Percentiles rank a stretch among this genome's conserved stretches.
These are phyloP conservation scores for Jamesozyma hellenica DNA, from an alignment of 805 yeast genomes.

Conservation along the genomic window DNA sequence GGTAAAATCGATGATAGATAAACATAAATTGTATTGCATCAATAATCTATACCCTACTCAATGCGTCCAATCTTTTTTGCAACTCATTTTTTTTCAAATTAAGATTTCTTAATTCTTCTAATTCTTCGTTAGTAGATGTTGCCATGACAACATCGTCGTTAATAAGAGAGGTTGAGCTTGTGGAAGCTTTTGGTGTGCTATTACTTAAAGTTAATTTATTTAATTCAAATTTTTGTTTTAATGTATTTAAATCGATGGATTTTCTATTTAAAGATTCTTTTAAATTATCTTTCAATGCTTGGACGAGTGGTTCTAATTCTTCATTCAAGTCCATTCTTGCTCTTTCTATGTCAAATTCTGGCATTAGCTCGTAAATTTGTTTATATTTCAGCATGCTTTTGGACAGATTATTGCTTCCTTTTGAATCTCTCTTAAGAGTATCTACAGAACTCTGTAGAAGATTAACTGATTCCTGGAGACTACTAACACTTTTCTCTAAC, in stretches of 20 bases:
- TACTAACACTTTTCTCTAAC: constrained; percentile 15
- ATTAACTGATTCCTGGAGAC: constrained; percentile 15
- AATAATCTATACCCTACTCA: not conserved
- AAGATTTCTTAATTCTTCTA: constrained; percentile 20
- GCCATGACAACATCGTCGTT: constrained; percentile 25
- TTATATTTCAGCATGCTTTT: constrained; percentile 19
- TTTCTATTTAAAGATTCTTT: constrained; percentile 18
- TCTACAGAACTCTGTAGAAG: constrained; percentile 17
- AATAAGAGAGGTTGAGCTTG: constrained; percentile 9
- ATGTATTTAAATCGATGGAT: constrained; percentile 21
- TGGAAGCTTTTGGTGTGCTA: constrained; percentile 6
- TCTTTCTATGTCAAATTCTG: constrained; percentile 28
- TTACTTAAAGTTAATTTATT: constrained; percentile 21
- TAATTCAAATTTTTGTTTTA: constrained; percentile 23
- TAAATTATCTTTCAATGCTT: constrained; percentile 19
- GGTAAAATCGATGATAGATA: too few species aligned
- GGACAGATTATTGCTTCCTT: constrained; percentile 16
- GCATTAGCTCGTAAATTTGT: constrained; percentile 23
- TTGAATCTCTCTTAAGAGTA: constrained; percentile 11
- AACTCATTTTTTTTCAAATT: constrained; percentile 17
- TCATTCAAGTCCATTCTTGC: constrained; percentile 27
- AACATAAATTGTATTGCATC: too few species aligned
- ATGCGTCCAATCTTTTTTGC: constrained; percentile 8
- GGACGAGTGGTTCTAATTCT: constrained; percentile 25
- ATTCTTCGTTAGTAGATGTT: constrained; percentile 26